Base-by-base conservation (phyloP, 257 asterid genomes). In the Nemophila menziesii region DNA sequence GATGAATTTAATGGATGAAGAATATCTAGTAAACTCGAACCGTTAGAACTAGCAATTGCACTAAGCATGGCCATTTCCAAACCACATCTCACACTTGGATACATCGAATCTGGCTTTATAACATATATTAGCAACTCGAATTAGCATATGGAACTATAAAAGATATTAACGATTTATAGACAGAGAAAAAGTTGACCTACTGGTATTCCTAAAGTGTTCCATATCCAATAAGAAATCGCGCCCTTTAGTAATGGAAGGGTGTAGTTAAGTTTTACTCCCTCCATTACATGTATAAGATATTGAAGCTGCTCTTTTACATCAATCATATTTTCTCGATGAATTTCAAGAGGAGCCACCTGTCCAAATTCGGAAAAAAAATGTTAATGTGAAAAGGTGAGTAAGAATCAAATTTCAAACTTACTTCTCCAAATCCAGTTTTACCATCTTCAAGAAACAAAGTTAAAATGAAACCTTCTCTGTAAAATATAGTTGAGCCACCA, bases 311-410 rank as follows among this genome's bases (percentile, higher is more conserved):
- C 94, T 69, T 85, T 93, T 46, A 85, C 92, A 52, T 81, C 94
- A 44, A 58, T 67, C 57, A 85, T 54, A 52, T 70, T 79, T 57
- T 85, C 96, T 58, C 58, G 46, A 63, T 81, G 96, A 63, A 77
- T 85, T 66, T 81, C 94, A 52, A 85, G 85, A 46, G 99, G 99
- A 18, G 99, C 94, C 45, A 90, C 93, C 97, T 87, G 78, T 49
- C 51, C 52, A 46, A 52, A 60, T 46, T 13, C 20, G 37, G 8
- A 53, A 29, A 29, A 13, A 29, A 29, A 26, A 29, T 2, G 36
- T 3, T 29, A 7, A 29, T 2, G 2, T 29, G 2, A 7, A 29
- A 29, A 29, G 7, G 12, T 29, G 12, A 29, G 9, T 24, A 24
- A 26, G 36, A 29, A 29, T 29, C 2, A 29, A 7, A 12, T 29